phyloP scores from a whole-genome alignment of 1,284 basidiomycete species.

The Tilletiaria anomala region DNA sequence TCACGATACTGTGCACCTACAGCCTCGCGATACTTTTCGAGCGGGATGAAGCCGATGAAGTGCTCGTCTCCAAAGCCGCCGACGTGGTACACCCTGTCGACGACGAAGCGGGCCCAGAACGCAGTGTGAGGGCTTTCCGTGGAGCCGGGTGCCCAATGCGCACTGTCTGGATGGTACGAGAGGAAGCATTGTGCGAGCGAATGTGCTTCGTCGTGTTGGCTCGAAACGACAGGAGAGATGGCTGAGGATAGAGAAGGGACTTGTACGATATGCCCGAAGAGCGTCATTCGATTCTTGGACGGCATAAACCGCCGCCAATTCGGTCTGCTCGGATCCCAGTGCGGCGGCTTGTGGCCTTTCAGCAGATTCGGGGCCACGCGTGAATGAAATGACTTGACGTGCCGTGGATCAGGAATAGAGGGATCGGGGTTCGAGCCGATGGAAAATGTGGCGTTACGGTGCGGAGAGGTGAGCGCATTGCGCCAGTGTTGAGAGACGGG shows the following conservation, averaged over 20 bases:
- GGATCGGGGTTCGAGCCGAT: constrained; percentile 21
- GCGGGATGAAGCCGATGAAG: constrained; percentile 27
- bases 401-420: constrained; percentile 15
- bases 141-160: constrained; percentile 24
- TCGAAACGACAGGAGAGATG: not conserved
- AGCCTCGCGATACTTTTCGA: constrained; percentile 13
- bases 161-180: constrained; percentile 20
- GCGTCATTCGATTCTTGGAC: constrained; percentile 25
- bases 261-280: constrained; percentile 26
- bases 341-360: too few species aligned
- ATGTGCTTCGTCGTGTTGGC: not conserved
- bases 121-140: constrained; percentile 25
- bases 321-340: constrained; percentile 22
- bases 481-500: constrained; percentile 34
- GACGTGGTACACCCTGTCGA: constrained; percentile 24
- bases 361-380: too few species aligned
- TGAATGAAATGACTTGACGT: not conserved
- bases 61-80: constrained; percentile 39
- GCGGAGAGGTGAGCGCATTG: constrained; percentile 15
- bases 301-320: constrained; percentile 33
- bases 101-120: constrained; percentile 24
- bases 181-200: constrained; percentile 16
- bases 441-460: constrained; percentile 19
- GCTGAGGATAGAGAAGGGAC: constrained; percentile 5
- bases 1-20: too few species aligned